Evolutionary conservation across 108 stramenopile species (phyloP).

Genomic region (Schizochytrium sp.): DNA sequence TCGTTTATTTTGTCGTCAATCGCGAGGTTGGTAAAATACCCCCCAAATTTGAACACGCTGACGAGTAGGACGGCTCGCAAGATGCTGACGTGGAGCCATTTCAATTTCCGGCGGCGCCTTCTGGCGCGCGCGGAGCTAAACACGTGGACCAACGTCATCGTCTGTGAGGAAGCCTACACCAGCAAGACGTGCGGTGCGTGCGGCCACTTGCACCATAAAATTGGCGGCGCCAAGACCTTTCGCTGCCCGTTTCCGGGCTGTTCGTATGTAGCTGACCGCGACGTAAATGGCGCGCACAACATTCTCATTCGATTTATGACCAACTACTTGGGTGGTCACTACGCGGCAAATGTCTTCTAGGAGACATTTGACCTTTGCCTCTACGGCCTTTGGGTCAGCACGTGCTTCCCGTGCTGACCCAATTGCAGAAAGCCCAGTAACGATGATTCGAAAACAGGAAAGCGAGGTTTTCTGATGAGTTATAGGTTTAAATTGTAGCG

Average conservation of each 20-base stretch:
- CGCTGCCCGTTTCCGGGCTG: background rate
- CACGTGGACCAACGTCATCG: background rate
- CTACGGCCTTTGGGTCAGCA: too few species aligned
- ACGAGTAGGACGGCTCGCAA: background rate
- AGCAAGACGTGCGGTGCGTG: too few species aligned
- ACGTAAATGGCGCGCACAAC: background rate
- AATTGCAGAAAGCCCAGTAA: too few species aligned
- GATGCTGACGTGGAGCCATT: background rate
- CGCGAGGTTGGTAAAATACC: too few species aligned
- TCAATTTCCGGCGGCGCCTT: background rate
- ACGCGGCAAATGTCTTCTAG: background rate
- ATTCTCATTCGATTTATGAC: background rate
- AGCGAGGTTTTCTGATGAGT: too few species aligned
- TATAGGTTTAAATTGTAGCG: too few species aligned
- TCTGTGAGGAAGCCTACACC: background rate
- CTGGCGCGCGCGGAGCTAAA: background rate
- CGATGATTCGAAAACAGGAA: too few species aligned
- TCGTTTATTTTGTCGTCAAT: too few species aligned
- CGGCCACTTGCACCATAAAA: background rate
- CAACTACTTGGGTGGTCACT: background rate
- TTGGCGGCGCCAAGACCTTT: background rate
- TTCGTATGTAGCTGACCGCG: background rate
- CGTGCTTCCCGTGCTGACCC: accelerated
- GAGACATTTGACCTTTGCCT: too few species aligned
- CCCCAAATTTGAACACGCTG: too few species aligned